Evolutionary conservation across 202 grass and related monocot genomes (phyloP).

Genomic region (Musa balbisiana): DNA sequence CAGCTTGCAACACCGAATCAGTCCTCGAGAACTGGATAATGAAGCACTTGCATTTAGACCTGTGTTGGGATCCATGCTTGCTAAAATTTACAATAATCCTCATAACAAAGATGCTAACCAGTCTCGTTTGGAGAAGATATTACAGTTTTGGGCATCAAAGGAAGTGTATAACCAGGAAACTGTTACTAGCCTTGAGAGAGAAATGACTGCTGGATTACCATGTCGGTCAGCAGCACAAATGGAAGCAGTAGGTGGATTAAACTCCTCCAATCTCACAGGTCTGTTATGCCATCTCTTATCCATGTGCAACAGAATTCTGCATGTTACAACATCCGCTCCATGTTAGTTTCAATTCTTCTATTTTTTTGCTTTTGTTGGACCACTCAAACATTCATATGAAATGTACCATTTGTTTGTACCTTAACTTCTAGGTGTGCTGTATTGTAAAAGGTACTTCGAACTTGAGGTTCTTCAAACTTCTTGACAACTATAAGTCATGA

Average conservation of each 20-base stretch:
- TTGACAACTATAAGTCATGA: no score
- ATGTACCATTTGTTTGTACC: no score
- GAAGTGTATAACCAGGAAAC: conserved; percentile 80
- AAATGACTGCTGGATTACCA: conserved; percentile 55
- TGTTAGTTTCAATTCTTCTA: not conserved
- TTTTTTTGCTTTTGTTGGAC: not conserved
- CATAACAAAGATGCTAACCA: conserved; percentile 60
- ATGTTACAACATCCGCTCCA: not conserved
- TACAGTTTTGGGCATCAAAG: conserved; percentile 91
- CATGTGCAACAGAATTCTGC: not conserved
- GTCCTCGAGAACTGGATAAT: conserved; percentile 66
- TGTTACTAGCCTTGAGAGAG: conserved; percentile 55
- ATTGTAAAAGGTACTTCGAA: no score
- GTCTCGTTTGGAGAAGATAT: conserved; percentile 67
- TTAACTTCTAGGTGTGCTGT: no score
- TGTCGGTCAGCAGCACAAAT: conserved; percentile 25
- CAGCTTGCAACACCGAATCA: conserved; percentile 74
- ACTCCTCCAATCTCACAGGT: conserved; percentile 42
- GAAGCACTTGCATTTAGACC: conserved; percentile 75
- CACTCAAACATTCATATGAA: not conserved
- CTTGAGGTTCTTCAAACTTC: no score
- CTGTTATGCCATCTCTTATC: not conserved
- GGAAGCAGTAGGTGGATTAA: conserved; percentile 30
- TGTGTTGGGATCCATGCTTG: conserved; percentile 77
- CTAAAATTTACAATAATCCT: conserved; percentile 71